phyloP scores from a whole-genome alignment of 2,329 filamentous ascomycete species.

The Talaromyces sp. region DNA sequence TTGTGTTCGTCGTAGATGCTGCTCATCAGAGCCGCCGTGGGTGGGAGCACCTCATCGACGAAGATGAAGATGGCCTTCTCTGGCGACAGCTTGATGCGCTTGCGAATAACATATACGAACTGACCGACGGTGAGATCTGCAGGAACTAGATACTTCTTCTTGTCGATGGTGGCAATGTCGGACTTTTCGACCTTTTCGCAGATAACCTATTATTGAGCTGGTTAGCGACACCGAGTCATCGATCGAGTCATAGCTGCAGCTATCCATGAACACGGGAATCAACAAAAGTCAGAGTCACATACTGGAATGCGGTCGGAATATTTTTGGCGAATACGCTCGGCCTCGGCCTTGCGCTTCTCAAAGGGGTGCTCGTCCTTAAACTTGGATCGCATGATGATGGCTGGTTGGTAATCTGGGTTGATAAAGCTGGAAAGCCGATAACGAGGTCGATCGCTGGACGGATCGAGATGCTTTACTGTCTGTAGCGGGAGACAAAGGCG shows the following conservation, averaged over 20 bases:
- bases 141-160: constrained; percentile 99
- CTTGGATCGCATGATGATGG: constrained; percentile 84
- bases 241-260: background rate
- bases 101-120: constrained; percentile 99
- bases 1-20: constrained; percentile 99
- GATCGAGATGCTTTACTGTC: background rate
- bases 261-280: constrained; percentile 5
- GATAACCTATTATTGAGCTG: constrained; percentile 65
- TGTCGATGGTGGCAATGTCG: constrained; percentile 99
- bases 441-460: constrained; percentile 14
- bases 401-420: constrained; percentile 17
- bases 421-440: constrained; percentile 15
- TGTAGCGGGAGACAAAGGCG: too few species aligned
- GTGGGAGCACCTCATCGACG: constrained; percentile 95
- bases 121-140: constrained; percentile 97
- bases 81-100: constrained; percentile 98
- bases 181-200: constrained; percentile 99
- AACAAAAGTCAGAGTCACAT: constrained; percentile 42
- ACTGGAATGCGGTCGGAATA: constrained; percentile 98
- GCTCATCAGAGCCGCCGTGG: constrained; percentile 96
- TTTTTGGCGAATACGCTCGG: constrained; percentile 98
- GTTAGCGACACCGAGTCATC: constrained; percentile 17
- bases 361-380: constrained; percentile 99
- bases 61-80: constrained; percentile 99
- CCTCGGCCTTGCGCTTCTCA: constrained; percentile 99